These are phyloP conservation scores for Xylaria sp. DNA, from an alignment of 2,329 filamentous ascomycete species.

Conservation along the genomic window DNA sequence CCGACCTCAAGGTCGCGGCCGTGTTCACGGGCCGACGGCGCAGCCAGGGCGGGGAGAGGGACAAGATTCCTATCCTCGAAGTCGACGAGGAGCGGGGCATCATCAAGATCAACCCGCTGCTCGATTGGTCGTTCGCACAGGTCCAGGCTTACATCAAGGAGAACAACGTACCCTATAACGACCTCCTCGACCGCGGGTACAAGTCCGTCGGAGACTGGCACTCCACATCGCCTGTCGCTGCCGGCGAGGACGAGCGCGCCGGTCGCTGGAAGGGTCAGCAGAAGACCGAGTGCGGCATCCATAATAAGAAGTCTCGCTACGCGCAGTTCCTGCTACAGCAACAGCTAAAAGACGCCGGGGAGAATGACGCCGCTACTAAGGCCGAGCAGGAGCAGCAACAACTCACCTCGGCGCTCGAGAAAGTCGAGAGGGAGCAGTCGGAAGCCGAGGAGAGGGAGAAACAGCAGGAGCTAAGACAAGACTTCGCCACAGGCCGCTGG, in stretches of 20 bases:
- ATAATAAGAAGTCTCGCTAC: conserved; percentile 97
- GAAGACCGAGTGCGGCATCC: conserved; percentile 98
- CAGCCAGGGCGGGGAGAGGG: conserved; percentile 92
- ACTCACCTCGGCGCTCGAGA: conserved; percentile 32
- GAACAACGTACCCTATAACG: conserved; percentile 93
- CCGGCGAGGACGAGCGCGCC: conserved; percentile 94
- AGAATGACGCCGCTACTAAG: conserved; percentile 29
- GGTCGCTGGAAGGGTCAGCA: conserved; percentile 95
- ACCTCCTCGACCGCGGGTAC: conserved; percentile 91
- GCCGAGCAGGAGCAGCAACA: conserved; percentile 39
- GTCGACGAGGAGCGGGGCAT: conserved; percentile 87
- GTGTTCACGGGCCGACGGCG: conserved; percentile 92
- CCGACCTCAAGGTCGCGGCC: conserved; percentile 86
- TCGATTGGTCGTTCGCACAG: conserved; percentile 92
- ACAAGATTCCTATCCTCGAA: conserved; percentile 90
- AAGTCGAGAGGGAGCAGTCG: conserved; percentile 29
- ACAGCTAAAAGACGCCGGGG: conserved; percentile 56
- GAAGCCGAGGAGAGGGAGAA: conserved; percentile 31
- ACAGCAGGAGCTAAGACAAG: conserved; percentile 26
- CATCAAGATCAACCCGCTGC: conserved; percentile 97
- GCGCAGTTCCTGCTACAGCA: conserved; percentile 83
- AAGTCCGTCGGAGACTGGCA: conserved; percentile 99
- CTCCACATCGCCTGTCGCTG: conserved; percentile 88
- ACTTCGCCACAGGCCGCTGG: conserved; percentile 28
- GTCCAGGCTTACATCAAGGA: conserved; percentile 88